Base-by-base conservation (phyloP, 2,329 filamentous ascomycete species). In the Cadophora sp. region DNA sequence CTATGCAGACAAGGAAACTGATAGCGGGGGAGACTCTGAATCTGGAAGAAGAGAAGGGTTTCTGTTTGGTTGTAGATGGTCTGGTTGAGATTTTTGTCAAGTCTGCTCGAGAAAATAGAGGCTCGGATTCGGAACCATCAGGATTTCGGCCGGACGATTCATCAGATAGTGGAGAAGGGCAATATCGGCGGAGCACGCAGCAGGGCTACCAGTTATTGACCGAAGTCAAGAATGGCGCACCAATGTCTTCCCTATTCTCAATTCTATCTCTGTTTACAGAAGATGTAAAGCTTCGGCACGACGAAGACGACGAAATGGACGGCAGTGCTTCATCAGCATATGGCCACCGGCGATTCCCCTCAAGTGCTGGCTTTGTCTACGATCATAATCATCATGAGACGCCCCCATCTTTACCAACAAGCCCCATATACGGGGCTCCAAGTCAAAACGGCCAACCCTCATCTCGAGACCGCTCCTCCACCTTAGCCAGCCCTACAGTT, bases 11-110 rank as follows among this genome's bases (percentile, higher is more conserved):
- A 22, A 86, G 93, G 73, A 97, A 97, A 80, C 84, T 99, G 59
- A 96, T 98, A 75, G 95, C 96, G 5, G 96, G 96, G 36, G 96
- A 99, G 80, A 99, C 96, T 0, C 84, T 99, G 73, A 89, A 97
- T 71, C 83, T 99, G 39, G 96, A 99, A 79, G 96, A 99, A 77
- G 96, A 99, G 76, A 97, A 99, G 75, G 96, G 96, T 0, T 99
- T 99, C 75, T 99, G 96, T 77, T 85, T 99, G 66, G 96, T 99
- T 5, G 96, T 99, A 3, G 96, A 99, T 79, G 96, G 96, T 1
- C 80, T 97, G 33, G 94, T 99, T 0, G 94, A 99, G 78, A 98
- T 99, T 64, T 99, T 98, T 77, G 96, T 99, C 78, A 98, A 97
- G 78, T 97, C 95, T 1, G 89, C 90, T 51, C 84, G 86, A 48